These are phyloP conservation scores for Paramecium bursaria DNA, from an alignment of 73 alveolate species.

Conservation along the genomic window DNA sequence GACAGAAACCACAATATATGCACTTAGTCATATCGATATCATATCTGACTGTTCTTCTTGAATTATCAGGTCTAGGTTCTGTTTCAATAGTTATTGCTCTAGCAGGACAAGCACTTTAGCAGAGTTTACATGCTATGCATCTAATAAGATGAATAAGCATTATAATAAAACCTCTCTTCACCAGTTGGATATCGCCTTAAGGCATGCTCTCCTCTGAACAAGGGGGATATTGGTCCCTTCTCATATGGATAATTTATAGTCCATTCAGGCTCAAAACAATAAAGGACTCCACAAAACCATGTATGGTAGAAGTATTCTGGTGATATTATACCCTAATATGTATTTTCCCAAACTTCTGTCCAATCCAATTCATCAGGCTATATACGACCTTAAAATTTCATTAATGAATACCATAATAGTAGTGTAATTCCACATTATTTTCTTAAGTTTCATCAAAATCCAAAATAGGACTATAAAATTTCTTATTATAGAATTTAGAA, in stretches of 20 bases:
- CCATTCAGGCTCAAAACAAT: slow-evolving; percentile 77
- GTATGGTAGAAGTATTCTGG: slow-evolving; percentile 70
- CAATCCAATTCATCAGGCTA: slow-evolving; percentile 72
- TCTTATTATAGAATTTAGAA: background rate
- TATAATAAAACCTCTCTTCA: slow-evolving; percentile 75
- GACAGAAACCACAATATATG: slow-evolving; percentile 91
- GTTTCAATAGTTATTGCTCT: slow-evolving; percentile 89
- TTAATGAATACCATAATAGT: slow-evolving; percentile 25
- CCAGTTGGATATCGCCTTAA: slow-evolving; percentile 94
- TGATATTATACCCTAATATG: slow-evolving; percentile 55
- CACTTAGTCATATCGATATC: slow-evolving; percentile 94
- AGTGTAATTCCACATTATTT: slow-evolving; percentile 53
- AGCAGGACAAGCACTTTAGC: slow-evolving; percentile 94
- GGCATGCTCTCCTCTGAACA: slow-evolving; percentile 95
- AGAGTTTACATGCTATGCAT: slow-evolving; percentile 93
- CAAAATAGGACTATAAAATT: slow-evolving; percentile 17
- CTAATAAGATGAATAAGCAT: slow-evolving; percentile 25
- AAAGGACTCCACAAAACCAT: slow-evolving; percentile 71
- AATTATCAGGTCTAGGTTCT: slow-evolving; percentile 94
- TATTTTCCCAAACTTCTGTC: slow-evolving; percentile 72
- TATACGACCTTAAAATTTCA: slow-evolving; percentile 28
- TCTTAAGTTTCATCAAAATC: slow-evolving; percentile 59
- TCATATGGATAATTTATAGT: slow-evolving; percentile 91
- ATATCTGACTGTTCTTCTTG: slow-evolving; percentile 89
- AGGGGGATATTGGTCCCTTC: slow-evolving; percentile 89